phyloP scores from a whole-genome alignment of 495 filamentous ascomycete genomes.

The Bombardia bombarda region DNA sequence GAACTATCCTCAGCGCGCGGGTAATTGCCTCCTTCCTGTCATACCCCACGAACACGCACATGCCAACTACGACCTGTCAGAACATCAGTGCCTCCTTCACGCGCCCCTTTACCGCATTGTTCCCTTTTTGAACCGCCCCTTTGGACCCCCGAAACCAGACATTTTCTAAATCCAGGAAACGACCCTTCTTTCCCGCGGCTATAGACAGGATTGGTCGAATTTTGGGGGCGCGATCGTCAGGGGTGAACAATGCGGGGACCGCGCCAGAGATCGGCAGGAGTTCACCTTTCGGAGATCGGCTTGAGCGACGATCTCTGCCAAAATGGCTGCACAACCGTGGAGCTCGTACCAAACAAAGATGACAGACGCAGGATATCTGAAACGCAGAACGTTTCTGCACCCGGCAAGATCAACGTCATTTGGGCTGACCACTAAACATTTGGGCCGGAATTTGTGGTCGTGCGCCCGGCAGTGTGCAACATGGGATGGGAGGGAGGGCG shows the following conservation, averaged over 20 bases:
- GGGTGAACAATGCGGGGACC: constrained; percentile 9
- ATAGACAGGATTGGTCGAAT: not conserved
- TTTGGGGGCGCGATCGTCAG: constrained; percentile 7
- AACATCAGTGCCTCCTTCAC: no score
- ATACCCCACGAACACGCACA: no score
- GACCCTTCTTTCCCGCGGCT: not conserved
- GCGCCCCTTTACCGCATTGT: no score
- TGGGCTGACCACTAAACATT: not conserved
- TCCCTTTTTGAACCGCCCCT: no score
- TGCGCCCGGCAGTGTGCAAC: not conserved
- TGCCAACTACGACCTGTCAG: no score
- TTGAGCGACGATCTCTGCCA: constrained; percentile 3
- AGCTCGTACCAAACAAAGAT: not conserved
- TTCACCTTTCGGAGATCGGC: constrained; percentile 6
- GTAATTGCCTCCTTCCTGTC: no score
- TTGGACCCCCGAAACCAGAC: no score
- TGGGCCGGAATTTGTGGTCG: not conserved
- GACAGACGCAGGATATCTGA: constrained; percentile 4
- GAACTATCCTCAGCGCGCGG: no score
- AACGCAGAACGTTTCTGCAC: constrained; percentile 8
- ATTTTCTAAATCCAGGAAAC: no score
- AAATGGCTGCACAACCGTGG: no score
- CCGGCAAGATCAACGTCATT: constrained; percentile 8
- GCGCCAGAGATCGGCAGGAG: constrained; percentile 8
- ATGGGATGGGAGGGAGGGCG: no score